phyloP scores from a whole-genome alignment of 163 green algal species.

The Prototheca wickerhamii region DNA sequence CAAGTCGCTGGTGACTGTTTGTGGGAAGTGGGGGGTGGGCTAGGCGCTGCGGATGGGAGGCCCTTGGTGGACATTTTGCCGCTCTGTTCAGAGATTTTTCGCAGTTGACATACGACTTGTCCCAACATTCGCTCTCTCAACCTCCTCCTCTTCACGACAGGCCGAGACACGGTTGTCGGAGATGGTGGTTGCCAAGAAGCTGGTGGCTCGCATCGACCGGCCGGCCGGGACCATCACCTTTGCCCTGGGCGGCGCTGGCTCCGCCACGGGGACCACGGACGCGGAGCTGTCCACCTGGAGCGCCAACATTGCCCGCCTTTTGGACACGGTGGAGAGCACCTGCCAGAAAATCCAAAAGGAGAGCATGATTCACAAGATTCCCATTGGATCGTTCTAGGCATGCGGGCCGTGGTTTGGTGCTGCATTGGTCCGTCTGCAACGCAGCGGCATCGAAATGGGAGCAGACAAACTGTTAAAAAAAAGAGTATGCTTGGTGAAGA shows the following conservation, averaged over 20 bases:
- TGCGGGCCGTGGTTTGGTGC: no score
- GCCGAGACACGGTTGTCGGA: constrained; percentile 86
- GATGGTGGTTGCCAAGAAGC: constrained; percentile 76
- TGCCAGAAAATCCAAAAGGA: constrained; percentile 97
- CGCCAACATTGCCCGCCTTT: constrained; percentile 67
- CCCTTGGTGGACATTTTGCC: background rate
- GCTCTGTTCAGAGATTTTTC: background rate
- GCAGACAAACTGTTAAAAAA: no score
- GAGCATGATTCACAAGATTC: constrained; percentile 83
- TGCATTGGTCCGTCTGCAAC: no score
- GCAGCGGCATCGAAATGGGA: no score
- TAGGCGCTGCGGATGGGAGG: background rate
- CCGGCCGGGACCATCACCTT: constrained; percentile 77
- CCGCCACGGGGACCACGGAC: constrained; percentile 23
- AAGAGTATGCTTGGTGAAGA: no score
- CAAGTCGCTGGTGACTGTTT: constrained; percentile 13
- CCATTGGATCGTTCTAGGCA: background rate
- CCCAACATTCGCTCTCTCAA: background rate
- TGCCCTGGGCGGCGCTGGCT: background rate
- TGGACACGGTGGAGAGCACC: constrained; percentile 80
- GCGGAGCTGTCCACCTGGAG: constrained; percentile 73
- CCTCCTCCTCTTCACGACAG: constrained; percentile 33
- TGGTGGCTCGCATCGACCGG: constrained; percentile 87
- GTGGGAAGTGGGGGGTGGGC: background rate
- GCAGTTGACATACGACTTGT: background rate